Base-by-base conservation (phyloP, 2,329 filamentous ascomycete genomes). In the Leptoxyphium fumago region DNA sequence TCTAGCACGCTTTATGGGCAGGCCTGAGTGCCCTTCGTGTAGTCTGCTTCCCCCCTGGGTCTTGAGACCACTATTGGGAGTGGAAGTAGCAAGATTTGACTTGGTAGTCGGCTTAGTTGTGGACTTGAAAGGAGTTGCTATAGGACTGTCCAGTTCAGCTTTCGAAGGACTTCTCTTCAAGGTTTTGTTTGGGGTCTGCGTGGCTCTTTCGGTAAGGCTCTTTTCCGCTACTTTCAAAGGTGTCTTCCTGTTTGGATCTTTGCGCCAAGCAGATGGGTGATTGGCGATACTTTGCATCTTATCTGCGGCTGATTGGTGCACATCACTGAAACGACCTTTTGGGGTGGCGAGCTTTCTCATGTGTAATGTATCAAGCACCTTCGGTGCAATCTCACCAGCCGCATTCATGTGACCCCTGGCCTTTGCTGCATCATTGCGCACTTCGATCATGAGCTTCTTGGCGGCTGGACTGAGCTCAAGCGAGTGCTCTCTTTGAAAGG, bases 201-300 rank as follows among this genome's bases (percentile, higher is more conserved):
- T 63, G 63, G 63, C 55, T 57, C 68, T 58, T 53, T 58, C 74
- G 72, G 50, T 69, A 5, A 40, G 18, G 11, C 14, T 40, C 38
- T 40, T 45, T 38, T 46, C 38, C 8, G 14, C 29, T 10, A 42
- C 42, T 5, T 46, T 40, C 6, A 41, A 46, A 29, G 34, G 45
- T 38, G 39, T 40, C 36, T 43, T 13, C 10, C 44, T 34, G 10
- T 39, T 43, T 11, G 46, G 43, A 47, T 75, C 70, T 17, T 73
- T 73, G 48, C 84, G 74, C 67, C 80, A 91, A 13, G 81, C 76
- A 10, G 88, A 94, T 8, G 86, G 73, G 60, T 95, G 88, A 49
- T 80, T 80, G 38, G 78, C 84, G 57, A 96, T 95, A 2, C 88
- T 95, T 60, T 94, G 87, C 89, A 96, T 95, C 70, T 94, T 96